Evolutionary conservation across 768 basidiomycete genomes (phyloP), one percentile per base, ranked within the genome.

Genomic region (Gelatoporia subvermispora): DNA sequence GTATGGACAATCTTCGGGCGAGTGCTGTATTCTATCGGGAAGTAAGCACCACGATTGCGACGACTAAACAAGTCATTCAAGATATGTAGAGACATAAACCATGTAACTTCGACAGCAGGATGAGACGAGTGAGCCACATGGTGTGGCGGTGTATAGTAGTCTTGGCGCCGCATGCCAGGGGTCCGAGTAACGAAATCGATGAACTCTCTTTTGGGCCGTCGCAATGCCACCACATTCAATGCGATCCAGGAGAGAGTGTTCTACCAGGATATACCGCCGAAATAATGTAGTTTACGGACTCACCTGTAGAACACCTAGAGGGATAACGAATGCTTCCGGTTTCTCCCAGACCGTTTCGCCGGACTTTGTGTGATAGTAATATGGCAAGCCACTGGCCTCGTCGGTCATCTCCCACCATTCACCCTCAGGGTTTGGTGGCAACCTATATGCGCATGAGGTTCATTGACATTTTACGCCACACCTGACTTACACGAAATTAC

Each of bases 361-460:
- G 1, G 89, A 85, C 65, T 91, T 85, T 9, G 93, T 96, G 60
- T 94, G 93, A 68, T 95, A 94, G 68, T 93, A 97, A 65, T 97
- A 97, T 3, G 88, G 82, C 48, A 93, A 72, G 24, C 89, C 89
- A 39, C 83, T 86, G 39, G 83, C 79, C 34, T 91, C 87, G 63
- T 97, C 93, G 39, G 74, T 74, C 50, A 96, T 76, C 66, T 96
- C 93, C 93, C 93, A 97, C 93, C 93, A 96, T 64, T 95, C 92
- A 36, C 93, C 93, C 38, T 88, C 82, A 3, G 79, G 75, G 55
- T 75, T 87, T 4, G 90, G 87, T 41, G 93, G 93, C 39, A 94
- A 72, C 42, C 90, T 92, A 36, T 10, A 22, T 5, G 36, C 13
- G 16, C 2, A 41, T 34, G 40, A 15, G 45, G 13, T 17, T 17